A percentile compares a stretch with the other conserved stretches of the same genome.
Evolutionary conservation across 2,329 filamentous ascomycete species (phyloP).

Genomic region (Endoconidiophora laricicola): DNA sequence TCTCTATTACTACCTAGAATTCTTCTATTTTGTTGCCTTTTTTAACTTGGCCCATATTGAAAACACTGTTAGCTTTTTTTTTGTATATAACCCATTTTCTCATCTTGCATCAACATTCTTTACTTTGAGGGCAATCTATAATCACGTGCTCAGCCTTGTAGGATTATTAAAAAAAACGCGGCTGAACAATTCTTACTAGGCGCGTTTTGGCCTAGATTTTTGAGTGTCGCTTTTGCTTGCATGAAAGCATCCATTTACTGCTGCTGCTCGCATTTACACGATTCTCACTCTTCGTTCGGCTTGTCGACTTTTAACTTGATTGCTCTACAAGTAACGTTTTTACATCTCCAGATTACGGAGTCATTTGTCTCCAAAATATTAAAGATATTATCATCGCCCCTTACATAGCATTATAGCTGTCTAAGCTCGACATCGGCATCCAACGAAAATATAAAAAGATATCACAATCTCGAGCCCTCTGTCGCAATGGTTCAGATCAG

Average conservation of each 20-base stretch:
- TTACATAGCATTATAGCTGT: no score
- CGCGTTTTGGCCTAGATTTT: slow-evolving; percentile 9
- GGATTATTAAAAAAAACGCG: slow-evolving; percentile 8
- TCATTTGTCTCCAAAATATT: no score
- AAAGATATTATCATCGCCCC: no score
- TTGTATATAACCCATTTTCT: no score
- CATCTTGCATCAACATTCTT: not conserved
- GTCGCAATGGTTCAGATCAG: slow-evolving; percentile 66
- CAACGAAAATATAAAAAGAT: not conserved
- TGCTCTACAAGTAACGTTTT: no score
- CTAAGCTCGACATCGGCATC: not conserved
- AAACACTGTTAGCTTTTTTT: not conserved
- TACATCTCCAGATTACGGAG: no score
- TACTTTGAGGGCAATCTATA: slow-evolving; percentile 10
- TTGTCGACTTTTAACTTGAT: no score
- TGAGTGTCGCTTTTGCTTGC: not conserved
- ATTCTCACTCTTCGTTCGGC: not conserved
- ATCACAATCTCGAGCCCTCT: not conserved
- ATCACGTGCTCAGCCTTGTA: slow-evolving; percentile 13
- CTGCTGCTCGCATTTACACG: not conserved
- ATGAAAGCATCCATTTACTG: not conserved
- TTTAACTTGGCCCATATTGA: not conserved
- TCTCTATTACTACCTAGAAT: no score
- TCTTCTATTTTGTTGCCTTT: not conserved
- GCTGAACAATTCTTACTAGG: slow-evolving; percentile 10